Conservation (phyloP, 2,329 filamentous ascomycete genomes). For the Aquanectria penicillioides region DNA sequence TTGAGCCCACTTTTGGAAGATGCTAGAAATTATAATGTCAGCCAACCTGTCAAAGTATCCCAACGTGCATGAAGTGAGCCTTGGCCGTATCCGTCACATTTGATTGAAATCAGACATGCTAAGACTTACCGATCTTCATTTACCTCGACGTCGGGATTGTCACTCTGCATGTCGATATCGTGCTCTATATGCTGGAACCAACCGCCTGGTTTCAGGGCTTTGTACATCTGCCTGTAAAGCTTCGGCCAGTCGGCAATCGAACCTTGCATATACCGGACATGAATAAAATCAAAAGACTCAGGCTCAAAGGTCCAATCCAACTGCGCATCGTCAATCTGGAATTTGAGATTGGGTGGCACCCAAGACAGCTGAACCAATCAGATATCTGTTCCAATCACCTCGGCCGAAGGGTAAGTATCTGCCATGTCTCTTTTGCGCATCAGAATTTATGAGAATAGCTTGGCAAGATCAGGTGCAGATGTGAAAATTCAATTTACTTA, state of each 20-base stretch:
- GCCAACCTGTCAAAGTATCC: background rate
- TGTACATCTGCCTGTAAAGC: background rate
- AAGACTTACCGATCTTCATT: background rate
- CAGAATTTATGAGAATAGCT: background rate
- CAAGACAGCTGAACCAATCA: background rate
- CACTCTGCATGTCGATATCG: background rate
- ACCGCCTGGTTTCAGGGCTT: background rate
- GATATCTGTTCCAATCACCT: background rate
- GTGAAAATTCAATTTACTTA: background rate
- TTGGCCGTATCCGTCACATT: too few relatives aligned
- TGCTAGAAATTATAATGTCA: constrained; percentile 62
- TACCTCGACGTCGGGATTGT: background rate
- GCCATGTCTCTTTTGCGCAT: background rate
- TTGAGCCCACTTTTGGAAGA: background rate
- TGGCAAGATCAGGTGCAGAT: background rate
- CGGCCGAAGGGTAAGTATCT: background rate
- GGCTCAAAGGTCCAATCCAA: background rate
- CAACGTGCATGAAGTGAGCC: too few relatives aligned
- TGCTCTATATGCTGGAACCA: background rate
- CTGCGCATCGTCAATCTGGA: background rate
- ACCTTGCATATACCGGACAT: background rate
- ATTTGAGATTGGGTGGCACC: background rate
- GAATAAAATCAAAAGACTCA: background rate
- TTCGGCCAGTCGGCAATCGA: background rate
- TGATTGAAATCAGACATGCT: background rate